phyloP scores from a whole-genome alignment of 257 asterid genomes.

The Plantago elongata region DNA sequence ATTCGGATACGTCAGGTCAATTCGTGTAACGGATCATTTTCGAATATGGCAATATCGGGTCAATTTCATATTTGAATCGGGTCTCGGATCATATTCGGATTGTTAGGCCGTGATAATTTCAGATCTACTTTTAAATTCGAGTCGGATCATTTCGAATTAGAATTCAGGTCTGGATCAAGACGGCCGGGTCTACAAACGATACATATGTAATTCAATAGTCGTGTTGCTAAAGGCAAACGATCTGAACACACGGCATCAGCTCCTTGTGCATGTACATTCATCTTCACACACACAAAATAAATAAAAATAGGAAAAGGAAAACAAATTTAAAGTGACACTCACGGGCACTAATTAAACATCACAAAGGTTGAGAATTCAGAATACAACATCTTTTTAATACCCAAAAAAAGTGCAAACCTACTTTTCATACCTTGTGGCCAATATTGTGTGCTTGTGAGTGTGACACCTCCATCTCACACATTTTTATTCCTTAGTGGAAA shows the following conservation, averaged over 20 bases:
- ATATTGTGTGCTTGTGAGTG: constrained; percentile 34
- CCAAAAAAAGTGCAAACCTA: constrained; percentile 25
- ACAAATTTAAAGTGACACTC: constrained; percentile 4
- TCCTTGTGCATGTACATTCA: constrained; percentile 25
- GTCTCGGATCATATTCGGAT: too few relatives aligned
- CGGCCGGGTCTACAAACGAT: too few relatives aligned
- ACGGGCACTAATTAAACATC: constrained; percentile 28
- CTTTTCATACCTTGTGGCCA: constrained; percentile 30
- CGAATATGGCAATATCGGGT: too few relatives aligned
- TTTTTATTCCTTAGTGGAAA: not conserved
- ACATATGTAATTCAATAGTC: not conserved
- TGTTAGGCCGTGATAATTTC: too few relatives aligned
- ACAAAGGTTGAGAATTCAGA: not conserved
- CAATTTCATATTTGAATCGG: too few relatives aligned
- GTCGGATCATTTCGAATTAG: too few relatives aligned
- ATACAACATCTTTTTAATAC: constrained; percentile 9
- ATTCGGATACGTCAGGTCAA: too few relatives aligned
- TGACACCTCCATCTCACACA: not conserved
- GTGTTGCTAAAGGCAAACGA: constrained; percentile 1
- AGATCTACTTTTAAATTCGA: too few relatives aligned
- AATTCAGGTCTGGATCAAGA: too few relatives aligned
- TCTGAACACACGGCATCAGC: not conserved
- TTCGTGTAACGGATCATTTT: too few relatives aligned
- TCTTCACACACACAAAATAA: constrained; percentile 18
- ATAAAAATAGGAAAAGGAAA: not conserved